Conservation (phyloP, 2,329 filamentous ascomycete genomes). For the Laburnicola sp. region DNA sequence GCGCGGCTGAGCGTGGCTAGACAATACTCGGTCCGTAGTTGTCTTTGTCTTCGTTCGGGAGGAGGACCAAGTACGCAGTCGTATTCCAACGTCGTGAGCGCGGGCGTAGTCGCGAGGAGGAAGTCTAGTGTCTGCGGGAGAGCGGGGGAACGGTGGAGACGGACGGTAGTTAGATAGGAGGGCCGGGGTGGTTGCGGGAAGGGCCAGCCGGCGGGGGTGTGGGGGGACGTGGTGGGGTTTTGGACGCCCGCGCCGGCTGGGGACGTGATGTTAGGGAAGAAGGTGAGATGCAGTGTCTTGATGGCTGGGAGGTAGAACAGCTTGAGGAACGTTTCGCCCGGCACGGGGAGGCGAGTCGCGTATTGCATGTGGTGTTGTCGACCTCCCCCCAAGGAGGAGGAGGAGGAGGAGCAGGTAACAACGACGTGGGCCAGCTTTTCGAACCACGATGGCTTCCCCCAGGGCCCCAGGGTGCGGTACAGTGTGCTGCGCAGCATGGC, state of each 20-base stretch:
- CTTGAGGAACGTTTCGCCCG: not conserved
- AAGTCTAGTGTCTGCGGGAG: not conserved
- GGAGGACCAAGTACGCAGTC: not conserved
- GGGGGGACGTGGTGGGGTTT: not conserved
- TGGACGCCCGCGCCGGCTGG: not conserved
- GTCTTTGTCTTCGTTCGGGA: no score
- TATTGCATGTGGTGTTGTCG: not conserved
- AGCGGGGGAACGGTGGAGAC: not conserved
- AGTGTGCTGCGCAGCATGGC: conserved; percentile 2
- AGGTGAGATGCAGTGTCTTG: not conserved
- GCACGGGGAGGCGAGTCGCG: not conserved
- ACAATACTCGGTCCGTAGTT: no score
- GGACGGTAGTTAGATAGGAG: not conserved
- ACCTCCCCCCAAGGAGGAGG: no score
- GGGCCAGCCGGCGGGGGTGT: not conserved
- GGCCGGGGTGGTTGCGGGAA: conserved; percentile 1
- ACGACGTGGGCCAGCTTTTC: not conserved
- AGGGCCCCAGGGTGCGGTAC: not conserved
- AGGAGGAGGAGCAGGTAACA: not conserved
- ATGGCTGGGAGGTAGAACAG: conserved; percentile 4
- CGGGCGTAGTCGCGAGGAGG: not conserved
- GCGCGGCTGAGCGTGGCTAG: no score
- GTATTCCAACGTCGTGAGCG: not conserved
- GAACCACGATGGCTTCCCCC: conserved; percentile 2
- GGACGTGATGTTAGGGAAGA: not conserved